Evolutionary conservation across 2,329 filamentous ascomycete species (phyloP), one percentile per base, ranked within the genome.

Genomic region (Scorias spongiosa): DNA sequence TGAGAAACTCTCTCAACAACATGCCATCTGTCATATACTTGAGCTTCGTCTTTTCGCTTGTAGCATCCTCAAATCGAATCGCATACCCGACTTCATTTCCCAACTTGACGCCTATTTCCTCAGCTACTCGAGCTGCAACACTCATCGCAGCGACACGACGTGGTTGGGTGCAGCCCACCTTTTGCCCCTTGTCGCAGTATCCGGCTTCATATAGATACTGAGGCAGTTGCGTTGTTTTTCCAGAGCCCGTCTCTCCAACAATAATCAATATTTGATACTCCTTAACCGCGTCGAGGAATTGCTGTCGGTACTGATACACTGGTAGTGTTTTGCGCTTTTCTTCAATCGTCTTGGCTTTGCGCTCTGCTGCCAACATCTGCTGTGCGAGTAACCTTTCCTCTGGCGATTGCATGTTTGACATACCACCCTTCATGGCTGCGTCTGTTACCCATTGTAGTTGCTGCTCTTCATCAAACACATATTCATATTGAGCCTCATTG

Each of bases 11-110:
- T 58, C 87, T 75, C 28, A 96, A 69, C 34, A 96, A 68, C 82
- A 96, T 93, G 59, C 91, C 91, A 57, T 98, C 91, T 0, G 91
- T 98, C 83, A 93, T 89, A 64, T 94, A 96, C 63, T 94, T 93
- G 44, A 98, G 66, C 7, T 89, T 71, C 0, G 91, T 96, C 65
- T 93, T 93, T 55, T 93, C 86, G 58, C 78, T 85, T 0, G 87
- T 93, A 49, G 80, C 80, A 62, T 95, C 85, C 59, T 98, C 91
- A 55, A 96, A 98, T 48, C 91, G 83, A 53, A 98, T 93, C 0
- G 81, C 81, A 60, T 95, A 98, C 12, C 91, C 91, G 20, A 96
- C 89, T 57, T 95, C 86, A 49, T 85, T 83, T 1, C 91, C 91
- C 10, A 96, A 67, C 60, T 89, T 88, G 47, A 86, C 81, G 0